A percentile compares a stretch with the other conserved stretches of the same genome.
Evolutionary conservation across 306 rosid genomes (phyloP).

Genomic region (Echinosophora koreensis): DNA sequence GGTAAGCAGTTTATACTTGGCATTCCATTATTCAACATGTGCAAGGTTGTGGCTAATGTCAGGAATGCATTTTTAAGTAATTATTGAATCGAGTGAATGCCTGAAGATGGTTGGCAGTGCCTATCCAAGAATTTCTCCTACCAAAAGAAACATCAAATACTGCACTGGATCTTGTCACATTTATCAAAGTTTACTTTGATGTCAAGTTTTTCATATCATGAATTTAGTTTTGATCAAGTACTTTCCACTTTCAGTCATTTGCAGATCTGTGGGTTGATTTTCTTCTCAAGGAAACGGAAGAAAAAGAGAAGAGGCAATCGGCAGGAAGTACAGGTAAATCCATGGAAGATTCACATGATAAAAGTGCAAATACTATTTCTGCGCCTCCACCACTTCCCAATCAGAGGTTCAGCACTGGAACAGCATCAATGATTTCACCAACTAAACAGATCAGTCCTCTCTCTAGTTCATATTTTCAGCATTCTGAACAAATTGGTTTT

Average conservation of each 20-base stretch:
- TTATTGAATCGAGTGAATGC: too few species aligned
- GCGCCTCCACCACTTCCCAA: conserved; percentile 34
- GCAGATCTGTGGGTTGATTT: conserved; percentile 96
- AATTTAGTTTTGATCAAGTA: neutral
- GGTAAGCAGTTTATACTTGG: too few species aligned
- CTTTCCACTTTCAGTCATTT: conserved; percentile 66
- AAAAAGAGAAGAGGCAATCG: conserved; percentile 69
- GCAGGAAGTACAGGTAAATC: conserved; percentile 48
- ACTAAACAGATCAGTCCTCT: conserved; percentile 52
- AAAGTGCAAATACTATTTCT: conserved; percentile 29
- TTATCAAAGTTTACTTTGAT: neutral
- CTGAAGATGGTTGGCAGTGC: too few species aligned
- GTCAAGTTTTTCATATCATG: neutral
- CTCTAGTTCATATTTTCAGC: conserved; percentile 45
- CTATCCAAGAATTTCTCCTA: too few species aligned
- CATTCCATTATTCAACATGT: too few species aligned
- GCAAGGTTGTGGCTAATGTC: too few species aligned
- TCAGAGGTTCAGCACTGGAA: conserved; percentile 42
- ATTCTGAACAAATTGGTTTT: conserved; percentile 59
- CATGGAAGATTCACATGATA: conserved; percentile 47
- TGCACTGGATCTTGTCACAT: neutral
- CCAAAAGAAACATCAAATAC: neutral
- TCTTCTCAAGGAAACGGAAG: conserved; percentile 85
- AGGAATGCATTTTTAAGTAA: too few species aligned
- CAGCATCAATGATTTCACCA: conserved; percentile 43